A percentile compares a stretch with the other conserved stretches of the same genome.
phyloP scores from a whole-genome alignment of 345 rosid species.

The Dipteronia dyeriana region DNA sequence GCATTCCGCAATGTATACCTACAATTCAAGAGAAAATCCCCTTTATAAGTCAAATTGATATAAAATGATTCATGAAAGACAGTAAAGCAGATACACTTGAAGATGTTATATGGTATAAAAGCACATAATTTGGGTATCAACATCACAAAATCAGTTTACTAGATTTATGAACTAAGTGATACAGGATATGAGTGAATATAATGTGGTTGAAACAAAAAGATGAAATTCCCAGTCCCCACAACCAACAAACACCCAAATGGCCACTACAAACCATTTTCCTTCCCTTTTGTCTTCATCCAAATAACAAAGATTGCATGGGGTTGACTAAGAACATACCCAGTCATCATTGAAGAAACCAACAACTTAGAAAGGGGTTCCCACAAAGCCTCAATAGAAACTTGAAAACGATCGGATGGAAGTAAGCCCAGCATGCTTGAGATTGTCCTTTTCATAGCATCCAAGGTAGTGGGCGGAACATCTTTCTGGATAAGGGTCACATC shows the following conservation, averaged over 20 bases:
- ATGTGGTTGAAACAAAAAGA: neutral
- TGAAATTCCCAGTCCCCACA: neutral
- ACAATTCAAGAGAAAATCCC: constrained; percentile 22
- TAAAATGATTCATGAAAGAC: neutral
- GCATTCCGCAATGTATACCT: constrained; percentile 93
- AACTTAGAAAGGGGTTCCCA: constrained; percentile 95
- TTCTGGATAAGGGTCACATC: constrained; percentile 90
- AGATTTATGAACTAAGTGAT: neutral
- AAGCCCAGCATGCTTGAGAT: constrained; percentile 96
- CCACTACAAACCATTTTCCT: neutral
- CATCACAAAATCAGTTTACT: neutral
- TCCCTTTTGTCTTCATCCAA: neutral
- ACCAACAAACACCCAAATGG: constrained; percentile 7
- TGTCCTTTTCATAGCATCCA: constrained; percentile 97
- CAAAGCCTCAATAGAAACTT: constrained; percentile 78
- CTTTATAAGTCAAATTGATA: constrained; percentile 13
- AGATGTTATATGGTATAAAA: constrained; percentile 2
- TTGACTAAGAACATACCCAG: constrained; percentile 65
- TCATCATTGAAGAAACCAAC: constrained; percentile 92
- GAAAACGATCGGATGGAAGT: constrained; percentile 94
- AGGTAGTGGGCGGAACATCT: constrained; percentile 77
- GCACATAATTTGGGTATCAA: neutral
- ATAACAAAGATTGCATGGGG: neutral
- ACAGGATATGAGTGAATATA: neutral
- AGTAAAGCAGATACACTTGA: neutral